Evolutionary conservation across 2,329 filamentous ascomycete species (phyloP).

Genomic region (Bipolaris gigantea): DNA sequence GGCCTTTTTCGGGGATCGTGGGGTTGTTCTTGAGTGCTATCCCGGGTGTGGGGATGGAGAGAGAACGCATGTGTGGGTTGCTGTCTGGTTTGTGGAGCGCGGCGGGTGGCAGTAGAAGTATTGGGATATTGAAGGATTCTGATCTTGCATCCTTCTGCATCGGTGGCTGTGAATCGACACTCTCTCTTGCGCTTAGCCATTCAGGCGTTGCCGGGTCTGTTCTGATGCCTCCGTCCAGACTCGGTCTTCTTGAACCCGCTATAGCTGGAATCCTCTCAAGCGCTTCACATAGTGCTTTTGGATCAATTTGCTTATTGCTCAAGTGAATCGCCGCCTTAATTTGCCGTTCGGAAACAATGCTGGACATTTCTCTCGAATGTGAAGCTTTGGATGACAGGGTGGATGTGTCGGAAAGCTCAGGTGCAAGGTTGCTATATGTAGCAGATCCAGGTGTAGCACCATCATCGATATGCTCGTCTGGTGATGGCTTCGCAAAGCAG

Average conservation of each 20-base stretch:
- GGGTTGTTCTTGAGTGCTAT: background rate
- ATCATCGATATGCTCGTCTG: conserved; percentile 23
- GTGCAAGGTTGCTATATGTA: conserved; percentile 20
- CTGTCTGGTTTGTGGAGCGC: background rate
- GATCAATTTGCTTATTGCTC: conserved; percentile 26
- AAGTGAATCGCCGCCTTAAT: conserved; percentile 30
- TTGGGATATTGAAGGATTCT: conserved; percentile 17
- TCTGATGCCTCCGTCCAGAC: background rate
- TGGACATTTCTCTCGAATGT: conserved; percentile 30
- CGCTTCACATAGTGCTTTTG: conserved; percentile 20
- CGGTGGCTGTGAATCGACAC: conserved; percentile 15
- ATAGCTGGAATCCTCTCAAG: conserved; percentile 6
- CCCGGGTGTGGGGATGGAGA: background rate
- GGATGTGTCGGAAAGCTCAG: conserved; percentile 17
- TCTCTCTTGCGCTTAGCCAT: conserved; percentile 18
- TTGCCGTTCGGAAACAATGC: conserved; percentile 24
- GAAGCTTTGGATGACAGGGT: conserved; percentile 23
- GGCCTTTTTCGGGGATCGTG: background rate
- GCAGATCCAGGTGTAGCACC: conserved; percentile 13
- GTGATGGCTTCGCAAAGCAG: conserved; percentile 23
- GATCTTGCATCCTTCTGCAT: conserved; percentile 23
- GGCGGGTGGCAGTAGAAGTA: background rate
- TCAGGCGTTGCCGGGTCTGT: conserved; percentile 7
- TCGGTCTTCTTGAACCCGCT: conserved; percentile 13
- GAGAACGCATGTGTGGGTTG: background rate